phyloP scores from a whole-genome alignment of 2,329 filamentous ascomycete species.

The Colletotrichum sansevieriae region DNA sequence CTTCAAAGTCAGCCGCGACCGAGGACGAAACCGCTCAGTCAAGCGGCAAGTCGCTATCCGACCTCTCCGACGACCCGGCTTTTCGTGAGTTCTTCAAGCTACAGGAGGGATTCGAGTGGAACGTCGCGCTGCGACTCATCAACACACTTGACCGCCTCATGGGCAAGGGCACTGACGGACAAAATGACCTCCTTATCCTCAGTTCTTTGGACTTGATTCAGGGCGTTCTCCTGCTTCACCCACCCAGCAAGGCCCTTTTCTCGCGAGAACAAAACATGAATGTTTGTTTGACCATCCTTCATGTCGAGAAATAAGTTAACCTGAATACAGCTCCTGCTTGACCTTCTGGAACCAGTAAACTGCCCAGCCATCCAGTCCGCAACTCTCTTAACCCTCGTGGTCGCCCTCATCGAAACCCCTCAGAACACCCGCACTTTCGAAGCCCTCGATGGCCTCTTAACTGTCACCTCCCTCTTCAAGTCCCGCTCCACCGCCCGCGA shows the following conservation, averaged over 20 bases:
- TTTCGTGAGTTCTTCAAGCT: slow-evolving; percentile 97
- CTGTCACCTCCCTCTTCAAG: slow-evolving; percentile 93
- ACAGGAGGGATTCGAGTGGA: slow-evolving; percentile 98
- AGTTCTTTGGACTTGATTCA: slow-evolving; percentile 90
- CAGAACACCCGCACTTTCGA: slow-evolving; percentile 94
- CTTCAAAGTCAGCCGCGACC: slow-evolving; percentile 42
- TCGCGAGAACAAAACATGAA: slow-evolving; percentile 95
- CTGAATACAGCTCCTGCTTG: slow-evolving; percentile 78
- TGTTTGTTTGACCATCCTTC: slow-evolving; percentile 57
- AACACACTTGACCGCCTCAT: slow-evolving; percentile 88
- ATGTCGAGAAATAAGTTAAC: background rate
- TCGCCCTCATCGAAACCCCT: slow-evolving; percentile 87
- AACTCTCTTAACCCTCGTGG: slow-evolving; percentile 90
- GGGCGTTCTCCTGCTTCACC: slow-evolving; percentile 88
- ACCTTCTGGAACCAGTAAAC: slow-evolving; percentile 92
- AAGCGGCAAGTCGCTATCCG: slow-evolving; percentile 71
- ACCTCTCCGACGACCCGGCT: slow-evolving; percentile 84
- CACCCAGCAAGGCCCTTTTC: slow-evolving; percentile 89
- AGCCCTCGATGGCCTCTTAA: slow-evolving; percentile 88
- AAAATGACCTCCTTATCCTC: slow-evolving; percentile 90
- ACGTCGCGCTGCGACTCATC: slow-evolving; percentile 88
- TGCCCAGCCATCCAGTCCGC: slow-evolving; percentile 92
- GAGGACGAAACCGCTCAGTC: slow-evolving; percentile 23
- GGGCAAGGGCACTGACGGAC: slow-evolving; percentile 83
- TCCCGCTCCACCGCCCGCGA: slow-evolving; percentile 85